Conservation (phyloP, 768 basidiomycete genomes). For the Phylloporus rhodoxanthus region DNA sequence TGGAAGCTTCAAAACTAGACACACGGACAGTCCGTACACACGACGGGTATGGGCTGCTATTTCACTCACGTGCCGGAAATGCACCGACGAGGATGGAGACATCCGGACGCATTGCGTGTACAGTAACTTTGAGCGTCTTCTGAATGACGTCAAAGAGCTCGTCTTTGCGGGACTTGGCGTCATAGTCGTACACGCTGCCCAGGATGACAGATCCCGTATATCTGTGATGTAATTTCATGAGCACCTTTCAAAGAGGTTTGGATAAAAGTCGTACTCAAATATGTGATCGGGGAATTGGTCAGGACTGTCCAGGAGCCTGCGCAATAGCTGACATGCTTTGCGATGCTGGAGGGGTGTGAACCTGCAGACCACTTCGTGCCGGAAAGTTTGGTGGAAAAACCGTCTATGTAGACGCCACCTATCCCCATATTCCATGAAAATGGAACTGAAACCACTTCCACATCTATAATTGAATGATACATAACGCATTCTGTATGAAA, state of each 20-base stretch:
- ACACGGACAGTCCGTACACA: background rate
- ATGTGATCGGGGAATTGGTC: slow-evolving; percentile 31
- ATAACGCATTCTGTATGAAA: background rate
- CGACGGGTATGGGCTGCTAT: too few species aligned
- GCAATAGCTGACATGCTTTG: slow-evolving; percentile 29
- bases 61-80: slow-evolving; percentile 15
- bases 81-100: slow-evolving; percentile 13
- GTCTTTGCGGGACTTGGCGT: slow-evolving; percentile 9
- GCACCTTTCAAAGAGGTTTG: background rate
- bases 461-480: slow-evolving; percentile 5
- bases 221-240: slow-evolving; percentile 1
- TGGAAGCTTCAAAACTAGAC: slow-evolving; percentile 16
- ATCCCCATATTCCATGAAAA: slow-evolving; percentile 29
- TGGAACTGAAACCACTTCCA: slow-evolving; percentile 19
- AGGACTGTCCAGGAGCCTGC: slow-evolving; percentile 29
- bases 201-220: slow-evolving; percentile 21
- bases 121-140: slow-evolving; percentile 2
- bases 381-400: slow-evolving; percentile 26
- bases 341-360: slow-evolving; percentile 29
- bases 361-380: slow-evolving; percentile 17
- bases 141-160: slow-evolving; percentile 10
- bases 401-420: slow-evolving; percentile 31
- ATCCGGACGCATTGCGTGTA: slow-evolving; percentile 15
- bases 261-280: slow-evolving; percentile 23
- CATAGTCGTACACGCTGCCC: slow-evolving; percentile 17